Evolutionary conservation across 495 filamentous ascomycete genomes (phyloP).

Genomic region (Tuber calosporum): DNA sequence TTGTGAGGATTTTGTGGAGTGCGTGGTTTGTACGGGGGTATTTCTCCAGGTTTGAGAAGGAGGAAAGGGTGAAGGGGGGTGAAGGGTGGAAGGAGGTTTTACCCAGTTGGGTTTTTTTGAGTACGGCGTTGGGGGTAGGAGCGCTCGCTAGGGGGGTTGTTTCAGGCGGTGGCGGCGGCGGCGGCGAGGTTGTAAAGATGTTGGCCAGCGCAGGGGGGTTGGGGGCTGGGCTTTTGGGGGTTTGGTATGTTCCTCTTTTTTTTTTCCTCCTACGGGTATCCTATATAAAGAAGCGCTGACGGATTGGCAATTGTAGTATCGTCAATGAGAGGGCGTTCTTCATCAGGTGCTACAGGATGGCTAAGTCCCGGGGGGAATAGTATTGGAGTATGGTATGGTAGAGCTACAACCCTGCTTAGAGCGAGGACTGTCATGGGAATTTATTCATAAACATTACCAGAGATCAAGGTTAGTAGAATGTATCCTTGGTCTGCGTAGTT

Average conservation of each 20-base stretch:
- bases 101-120: conserved; percentile 40
- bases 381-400: background rate
- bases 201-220: conserved; percentile 51
- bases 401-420: background rate
- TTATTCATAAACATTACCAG: background rate
- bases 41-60: conserved; percentile 46
- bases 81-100: conserved; percentile 36
- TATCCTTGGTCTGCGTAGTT: background rate
- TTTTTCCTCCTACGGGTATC: conserved; percentile 27
- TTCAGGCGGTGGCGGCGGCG: conserved; percentile 40
- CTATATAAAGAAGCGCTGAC: conserved; percentile 44
- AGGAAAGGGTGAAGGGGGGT: conserved; percentile 21
- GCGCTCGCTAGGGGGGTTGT: conserved; percentile 37
- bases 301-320: conserved; percentile 45
- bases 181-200: conserved; percentile 47
- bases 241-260: conserved; percentile 12
- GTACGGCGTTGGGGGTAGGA: conserved; percentile 42
- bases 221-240: conserved; percentile 47
- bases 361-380: conserved; percentile 34
- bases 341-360: conserved; percentile 46
- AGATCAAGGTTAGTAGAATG: background rate
- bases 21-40: conserved; percentile 60
- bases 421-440: background rate
- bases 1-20: conserved; percentile 73
- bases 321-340: conserved; percentile 57